A percentile compares a stretch with the other conserved stretches of the same genome.
These are phyloP conservation scores for Echium plantagineum DNA, from an alignment of 257 asterid species.

Conservation along the genomic window DNA sequence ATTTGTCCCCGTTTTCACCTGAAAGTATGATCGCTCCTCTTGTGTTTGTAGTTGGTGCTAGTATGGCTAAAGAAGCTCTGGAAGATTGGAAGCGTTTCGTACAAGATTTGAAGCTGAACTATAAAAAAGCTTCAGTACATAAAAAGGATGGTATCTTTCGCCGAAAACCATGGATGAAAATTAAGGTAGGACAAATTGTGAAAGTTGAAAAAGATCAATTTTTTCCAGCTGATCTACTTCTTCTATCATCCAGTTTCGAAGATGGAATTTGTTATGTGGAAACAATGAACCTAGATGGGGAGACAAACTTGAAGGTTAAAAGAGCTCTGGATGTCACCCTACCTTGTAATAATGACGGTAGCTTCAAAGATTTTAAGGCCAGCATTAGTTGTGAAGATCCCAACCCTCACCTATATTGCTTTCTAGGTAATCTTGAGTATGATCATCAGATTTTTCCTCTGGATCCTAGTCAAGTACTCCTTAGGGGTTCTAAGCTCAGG, in stretches of 20 bases:
- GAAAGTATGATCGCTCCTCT: slow-evolving; percentile 88
- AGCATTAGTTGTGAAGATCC: slow-evolving; percentile 85
- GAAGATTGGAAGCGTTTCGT: slow-evolving; percentile 90
- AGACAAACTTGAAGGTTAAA: slow-evolving; percentile 89
- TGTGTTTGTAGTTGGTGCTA: slow-evolving; percentile 84
- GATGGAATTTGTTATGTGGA: slow-evolving; percentile 96
- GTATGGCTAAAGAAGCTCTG: slow-evolving; percentile 95
- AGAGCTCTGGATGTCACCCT: slow-evolving; percentile 65
- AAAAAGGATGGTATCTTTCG: slow-evolving; percentile 58
- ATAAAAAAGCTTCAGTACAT: slow-evolving; percentile 55
- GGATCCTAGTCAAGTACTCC: slow-evolving; percentile 88
- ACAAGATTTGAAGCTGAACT: slow-evolving; percentile 91
- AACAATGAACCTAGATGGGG: slow-evolving; percentile 95
- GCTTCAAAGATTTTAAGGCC: slow-evolving; percentile 67
- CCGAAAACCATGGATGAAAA: slow-evolving; percentile 74
- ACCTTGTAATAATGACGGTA: slow-evolving; percentile 42
- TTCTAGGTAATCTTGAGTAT: slow-evolving; percentile 79
- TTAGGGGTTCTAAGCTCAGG: slow-evolving; percentile 90
- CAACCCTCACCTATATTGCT: slow-evolving; percentile 72
- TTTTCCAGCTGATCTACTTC: slow-evolving; percentile 89
- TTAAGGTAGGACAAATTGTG: slow-evolving; percentile 79
- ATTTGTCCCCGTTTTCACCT: slow-evolving; percentile 69
- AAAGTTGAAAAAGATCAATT: slow-evolving; percentile 84
- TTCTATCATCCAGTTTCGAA: slow-evolving; percentile 73
- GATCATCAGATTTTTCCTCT: slow-evolving; percentile 53